Percentiles rank a stretch among this genome's conserved stretches.
These are phyloP conservation scores for Pseudotsuga menziesii DNA, from an alignment of 75 land plant genomes.

Conservation along the genomic window DNA sequence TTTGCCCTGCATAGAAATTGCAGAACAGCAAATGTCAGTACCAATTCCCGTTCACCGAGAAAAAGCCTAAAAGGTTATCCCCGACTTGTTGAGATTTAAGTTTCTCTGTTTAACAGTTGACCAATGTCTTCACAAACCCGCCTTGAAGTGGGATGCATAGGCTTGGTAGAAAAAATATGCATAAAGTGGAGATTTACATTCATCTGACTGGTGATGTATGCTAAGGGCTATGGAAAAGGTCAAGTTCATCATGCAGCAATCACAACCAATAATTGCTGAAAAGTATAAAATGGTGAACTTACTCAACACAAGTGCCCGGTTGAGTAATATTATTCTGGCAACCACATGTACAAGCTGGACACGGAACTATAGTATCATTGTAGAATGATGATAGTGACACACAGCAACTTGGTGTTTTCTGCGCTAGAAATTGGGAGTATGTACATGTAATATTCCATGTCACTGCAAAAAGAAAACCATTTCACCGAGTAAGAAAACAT, in stretches of 20 bases:
- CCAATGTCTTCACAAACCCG: background rate
- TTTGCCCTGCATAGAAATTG: constrained; percentile 15
- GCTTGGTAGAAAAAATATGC: background rate
- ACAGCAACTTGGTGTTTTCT: constrained; percentile 41
- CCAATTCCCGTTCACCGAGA: background rate
- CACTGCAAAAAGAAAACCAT: constrained; percentile 27
- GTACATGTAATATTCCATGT: constrained; percentile 52
- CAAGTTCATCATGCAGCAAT: background rate
- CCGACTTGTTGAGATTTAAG: too few species aligned
- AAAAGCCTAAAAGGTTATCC: background rate
- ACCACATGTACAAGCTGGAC: constrained; percentile 50
- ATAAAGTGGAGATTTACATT: background rate
- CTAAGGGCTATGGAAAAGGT: background rate
- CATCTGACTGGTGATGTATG: background rate
- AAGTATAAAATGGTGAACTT: background rate
- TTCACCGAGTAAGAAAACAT: background rate
- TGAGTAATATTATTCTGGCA: constrained; percentile 29
- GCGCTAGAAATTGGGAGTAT: constrained; percentile 44
- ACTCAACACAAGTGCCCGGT: constrained; percentile 37
- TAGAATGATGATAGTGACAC: constrained; percentile 56
- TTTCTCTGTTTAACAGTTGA: too few species aligned
- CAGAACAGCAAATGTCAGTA: background rate
- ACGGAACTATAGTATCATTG: constrained; percentile 43
- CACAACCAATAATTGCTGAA: constrained; percentile 1
- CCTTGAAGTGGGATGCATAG: background rate